These are phyloP conservation scores for Yueomyces sp. DNA, from an alignment of 1,139 yeast species.

Conservation along the genomic window DNA sequence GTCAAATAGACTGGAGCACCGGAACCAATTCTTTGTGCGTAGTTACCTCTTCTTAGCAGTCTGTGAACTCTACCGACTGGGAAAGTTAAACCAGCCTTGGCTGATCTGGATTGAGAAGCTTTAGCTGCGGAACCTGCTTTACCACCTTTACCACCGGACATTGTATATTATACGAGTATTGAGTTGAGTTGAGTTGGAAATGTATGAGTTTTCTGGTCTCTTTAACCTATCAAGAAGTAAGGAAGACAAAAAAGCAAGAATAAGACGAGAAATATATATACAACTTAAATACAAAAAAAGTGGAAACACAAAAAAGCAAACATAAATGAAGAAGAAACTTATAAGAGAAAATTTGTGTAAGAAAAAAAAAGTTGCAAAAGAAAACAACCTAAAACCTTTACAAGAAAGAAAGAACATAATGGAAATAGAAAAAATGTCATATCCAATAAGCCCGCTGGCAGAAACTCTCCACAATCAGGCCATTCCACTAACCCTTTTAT, in stretches of 20 bases:
- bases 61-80: conserved; percentile 99
- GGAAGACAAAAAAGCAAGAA: background rate
- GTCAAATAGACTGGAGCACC: conserved; percentile 96
- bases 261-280: background rate
- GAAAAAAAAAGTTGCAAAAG: too few relatives aligned
- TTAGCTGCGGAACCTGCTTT: conserved; percentile 89
- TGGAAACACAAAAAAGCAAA: background rate
- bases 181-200: background rate
- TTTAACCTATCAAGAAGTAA: too few relatives aligned
- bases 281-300: background rate
- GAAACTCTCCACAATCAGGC: too few relatives aligned
- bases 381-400: too few relatives aligned
- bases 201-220: too few relatives aligned
- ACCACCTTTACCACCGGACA: conserved; percentile 99
- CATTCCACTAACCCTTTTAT: too few relatives aligned
- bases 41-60: conserved; percentile 93
- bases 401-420: too few relatives aligned
- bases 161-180: conserved; percentile 22
- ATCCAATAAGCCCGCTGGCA: too few relatives aligned
- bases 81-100: conserved; percentile 97
- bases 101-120: conserved; percentile 94
- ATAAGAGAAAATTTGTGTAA: too few relatives aligned
- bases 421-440: too few relatives aligned
- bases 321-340: too few relatives aligned
- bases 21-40: conserved; percentile 98